These are phyloP conservation scores for Malassezia restricta DNA, from an alignment of 1,284 basidiomycete genomes.

Conservation along the genomic window DNA sequence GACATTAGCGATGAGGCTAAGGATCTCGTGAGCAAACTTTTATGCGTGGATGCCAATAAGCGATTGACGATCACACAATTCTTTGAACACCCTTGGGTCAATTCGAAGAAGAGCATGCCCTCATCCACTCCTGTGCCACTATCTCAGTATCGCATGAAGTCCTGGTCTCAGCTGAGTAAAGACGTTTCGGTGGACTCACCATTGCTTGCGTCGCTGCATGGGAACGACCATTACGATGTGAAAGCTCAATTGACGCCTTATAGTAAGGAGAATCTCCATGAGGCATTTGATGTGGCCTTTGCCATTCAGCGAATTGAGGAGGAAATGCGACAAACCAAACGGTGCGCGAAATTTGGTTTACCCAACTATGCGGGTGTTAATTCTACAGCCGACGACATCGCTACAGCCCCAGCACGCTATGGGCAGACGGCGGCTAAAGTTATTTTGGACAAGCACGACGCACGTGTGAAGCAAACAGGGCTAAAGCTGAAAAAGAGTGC, in stretches of 20 bases:
- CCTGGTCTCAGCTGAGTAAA: not conserved
- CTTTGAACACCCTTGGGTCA: constrained; percentile 76
- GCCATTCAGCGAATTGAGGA: constrained; percentile 99
- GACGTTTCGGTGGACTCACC: constrained; percentile 63
- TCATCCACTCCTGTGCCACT: not conserved
- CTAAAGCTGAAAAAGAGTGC: constrained; percentile 36
- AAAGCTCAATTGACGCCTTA: not conserved
- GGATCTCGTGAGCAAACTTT: constrained; percentile 83
- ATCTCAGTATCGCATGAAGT: not conserved
- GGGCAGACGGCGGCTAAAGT: constrained; percentile 43
- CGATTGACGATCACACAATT: constrained; percentile 98
- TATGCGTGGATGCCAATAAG: constrained; percentile 88
- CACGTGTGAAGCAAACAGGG: constrained; percentile 24
- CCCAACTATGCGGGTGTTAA: not conserved
- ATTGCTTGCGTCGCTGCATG: constrained; percentile 63
- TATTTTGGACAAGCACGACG: constrained; percentile 28
- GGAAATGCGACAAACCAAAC: constrained; percentile 58
- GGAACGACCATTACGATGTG: constrained; percentile 48
- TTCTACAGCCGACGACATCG: constrained; percentile 27
- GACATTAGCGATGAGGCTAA: constrained; percentile 81
- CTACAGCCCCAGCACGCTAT: constrained; percentile 33
- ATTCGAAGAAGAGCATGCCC: not conserved
- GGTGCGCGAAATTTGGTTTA: not conserved
- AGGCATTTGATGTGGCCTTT: constrained; percentile 97
- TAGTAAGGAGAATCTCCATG: constrained; percentile 57